Percentiles rank a stretch among this genome's conserved stretches.
These are phyloP conservation scores for Ganoderma meredithae DNA, from an alignment of 1,284 basidiomycete species.

Conservation along the genomic window DNA sequence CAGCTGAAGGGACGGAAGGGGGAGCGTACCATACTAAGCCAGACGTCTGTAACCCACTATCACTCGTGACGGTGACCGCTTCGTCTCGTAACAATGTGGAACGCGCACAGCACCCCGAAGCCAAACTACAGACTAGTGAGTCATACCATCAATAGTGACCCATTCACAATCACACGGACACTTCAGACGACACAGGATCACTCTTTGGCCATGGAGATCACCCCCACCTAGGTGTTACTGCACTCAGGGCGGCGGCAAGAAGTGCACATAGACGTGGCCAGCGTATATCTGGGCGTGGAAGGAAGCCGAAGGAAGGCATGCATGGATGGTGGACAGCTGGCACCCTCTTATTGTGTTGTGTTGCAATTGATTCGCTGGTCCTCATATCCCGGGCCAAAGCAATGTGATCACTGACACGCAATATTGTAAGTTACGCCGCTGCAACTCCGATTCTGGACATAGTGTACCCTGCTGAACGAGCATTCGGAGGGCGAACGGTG, in stretches of 20 bases:
- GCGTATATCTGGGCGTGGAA: neutral
- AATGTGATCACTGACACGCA: neutral
- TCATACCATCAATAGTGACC: neutral
- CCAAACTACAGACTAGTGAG: neutral
- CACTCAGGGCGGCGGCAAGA: neutral
- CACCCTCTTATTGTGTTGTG: neutral
- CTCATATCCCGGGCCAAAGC: neutral
- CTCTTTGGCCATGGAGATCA: neutral
- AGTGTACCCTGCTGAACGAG: neutral
- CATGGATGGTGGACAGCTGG: neutral
- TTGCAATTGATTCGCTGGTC: neutral
- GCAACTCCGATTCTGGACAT: neutral
- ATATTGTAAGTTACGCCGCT: neutral
- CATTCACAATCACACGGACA: too few species aligned
- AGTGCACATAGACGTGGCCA: neutral
- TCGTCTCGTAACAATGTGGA: too few species aligned
- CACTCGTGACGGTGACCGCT: too few species aligned
- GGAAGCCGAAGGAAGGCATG: neutral
- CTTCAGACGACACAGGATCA: neutral
- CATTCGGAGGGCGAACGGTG: neutral
- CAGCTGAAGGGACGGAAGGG: too few species aligned
- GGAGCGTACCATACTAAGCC: too few species aligned
- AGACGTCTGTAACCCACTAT: too few species aligned
- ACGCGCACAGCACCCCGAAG: neutral
- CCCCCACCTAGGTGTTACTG: neutral